Evolutionary conservation across 192 early-diverging fungal species (phyloP).

Genomic region (Gaertneriomyces sp.): DNA sequence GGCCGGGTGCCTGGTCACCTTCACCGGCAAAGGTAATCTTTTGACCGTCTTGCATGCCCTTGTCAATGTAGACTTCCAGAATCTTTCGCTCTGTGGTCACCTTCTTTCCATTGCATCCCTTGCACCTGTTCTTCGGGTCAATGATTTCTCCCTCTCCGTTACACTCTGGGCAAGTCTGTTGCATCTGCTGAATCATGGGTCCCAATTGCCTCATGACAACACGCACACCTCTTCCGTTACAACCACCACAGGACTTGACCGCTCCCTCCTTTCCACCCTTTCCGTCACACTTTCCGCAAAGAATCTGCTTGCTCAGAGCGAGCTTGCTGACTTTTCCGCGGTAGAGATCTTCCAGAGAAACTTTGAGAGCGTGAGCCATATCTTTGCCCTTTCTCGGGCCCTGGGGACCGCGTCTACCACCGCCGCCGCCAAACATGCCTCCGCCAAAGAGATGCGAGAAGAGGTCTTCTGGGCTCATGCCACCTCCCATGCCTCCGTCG

Average conservation of each 20-base stretch:
- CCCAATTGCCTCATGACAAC: constrained; percentile 91
- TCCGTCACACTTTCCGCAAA: constrained; percentile 89
- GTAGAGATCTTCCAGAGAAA: constrained; percentile 82
- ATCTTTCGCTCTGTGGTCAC: constrained; percentile 81
- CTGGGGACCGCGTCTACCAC: constrained; percentile 55
- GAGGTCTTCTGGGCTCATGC: constrained; percentile 87
- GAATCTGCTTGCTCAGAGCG: constrained; percentile 90
- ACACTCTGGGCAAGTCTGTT: constrained; percentile 91
- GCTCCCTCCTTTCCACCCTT: constrained; percentile 91
- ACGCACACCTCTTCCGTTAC: constrained; percentile 88
- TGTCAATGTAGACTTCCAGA: constrained; percentile 96
- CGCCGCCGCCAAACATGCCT: constrained; percentile 58
- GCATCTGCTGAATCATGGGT: constrained; percentile 99
- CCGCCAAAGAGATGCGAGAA: constrained; percentile 95
- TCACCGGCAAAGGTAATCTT: constrained; percentile 94
- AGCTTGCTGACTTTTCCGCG: constrained; percentile 90
- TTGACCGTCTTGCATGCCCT: constrained; percentile 96
- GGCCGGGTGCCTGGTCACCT: constrained; percentile 91
- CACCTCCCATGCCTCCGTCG: constrained; percentile 65
- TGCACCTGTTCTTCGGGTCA: constrained; percentile 86
- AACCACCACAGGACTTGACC: constrained; percentile 75
- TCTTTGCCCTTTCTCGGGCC: constrained; percentile 97
- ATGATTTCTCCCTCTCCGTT: constrained; percentile 89
- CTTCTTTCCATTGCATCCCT: constrained; percentile 87
- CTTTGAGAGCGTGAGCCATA: constrained; percentile 84